phyloP scores from a whole-genome alignment of 2,329 filamentous ascomycete species.

The Sporothrix variecibatus region DNA sequence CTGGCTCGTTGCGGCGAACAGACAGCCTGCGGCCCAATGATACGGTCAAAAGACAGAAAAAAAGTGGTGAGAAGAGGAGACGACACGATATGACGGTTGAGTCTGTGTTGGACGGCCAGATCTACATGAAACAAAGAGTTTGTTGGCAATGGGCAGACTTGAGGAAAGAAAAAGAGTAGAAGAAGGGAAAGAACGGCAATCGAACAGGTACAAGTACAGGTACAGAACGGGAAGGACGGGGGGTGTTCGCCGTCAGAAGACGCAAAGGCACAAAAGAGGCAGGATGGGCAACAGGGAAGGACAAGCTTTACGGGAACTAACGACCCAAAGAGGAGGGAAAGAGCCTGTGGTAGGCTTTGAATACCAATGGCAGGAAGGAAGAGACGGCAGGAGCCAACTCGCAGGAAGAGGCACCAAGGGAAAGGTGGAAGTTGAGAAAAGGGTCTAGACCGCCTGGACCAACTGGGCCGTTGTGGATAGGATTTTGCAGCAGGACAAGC shows the following conservation, averaged over 20 bases:
- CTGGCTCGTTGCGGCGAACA: not conserved
- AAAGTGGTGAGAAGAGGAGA: not conserved
- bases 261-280: not conserved
- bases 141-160: not conserved
- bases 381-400: not conserved
- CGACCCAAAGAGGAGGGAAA: not conserved
- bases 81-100: not conserved
- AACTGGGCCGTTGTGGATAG: not conserved
- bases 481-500: not conserved
- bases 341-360: not conserved
- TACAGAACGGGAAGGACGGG: not conserved
- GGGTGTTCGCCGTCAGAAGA: not conserved
- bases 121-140: not conserved
- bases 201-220: not conserved
- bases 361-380: not conserved
- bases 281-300: not conserved
- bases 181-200: not conserved
- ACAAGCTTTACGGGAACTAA: conserved; percentile 14
- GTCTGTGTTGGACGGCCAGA: not conserved
- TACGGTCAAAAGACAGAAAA: not conserved
- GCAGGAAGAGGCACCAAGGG: not conserved
- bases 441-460: not conserved
- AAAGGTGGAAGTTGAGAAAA: not conserved
- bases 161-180: not conserved
- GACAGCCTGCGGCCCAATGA: not conserved